These are phyloP conservation scores for Vitis amurensis DNA, from an alignment of 164 flowering plant genomes.

Conservation along the genomic window DNA sequence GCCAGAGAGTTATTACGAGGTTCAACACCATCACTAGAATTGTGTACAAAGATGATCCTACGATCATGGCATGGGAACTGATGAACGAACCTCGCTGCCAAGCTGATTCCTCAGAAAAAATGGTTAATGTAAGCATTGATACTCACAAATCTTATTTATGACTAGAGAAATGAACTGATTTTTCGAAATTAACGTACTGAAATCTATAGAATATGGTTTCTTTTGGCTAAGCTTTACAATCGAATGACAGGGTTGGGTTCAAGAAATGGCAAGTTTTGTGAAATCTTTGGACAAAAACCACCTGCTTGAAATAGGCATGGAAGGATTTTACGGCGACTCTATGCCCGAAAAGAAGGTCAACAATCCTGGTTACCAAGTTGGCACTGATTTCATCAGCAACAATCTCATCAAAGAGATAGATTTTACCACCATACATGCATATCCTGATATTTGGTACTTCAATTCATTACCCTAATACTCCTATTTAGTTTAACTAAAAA, in stretches of 20 bases:
- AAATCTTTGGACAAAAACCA: constrained; percentile 46
- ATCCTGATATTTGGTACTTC: constrained; percentile 41
- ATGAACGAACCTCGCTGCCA: constrained; percentile 59
- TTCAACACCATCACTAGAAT: constrained; percentile 34
- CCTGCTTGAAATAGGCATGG: constrained; percentile 42
- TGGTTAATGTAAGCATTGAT: constrained; percentile 23
- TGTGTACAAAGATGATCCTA: constrained; percentile 44
- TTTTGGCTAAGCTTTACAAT: too few species aligned
- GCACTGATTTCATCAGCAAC: constrained; percentile 48
- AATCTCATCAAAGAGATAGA: constrained; percentile 38
- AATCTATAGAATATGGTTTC: too few species aligned
- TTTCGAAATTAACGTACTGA: too few species aligned
- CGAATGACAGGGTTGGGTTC: constrained; percentile 36
- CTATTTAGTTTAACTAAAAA: too few species aligned
- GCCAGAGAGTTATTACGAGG: constrained; percentile 40
- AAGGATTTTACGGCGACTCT: constrained; percentile 55
- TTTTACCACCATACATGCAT: constrained; percentile 42
- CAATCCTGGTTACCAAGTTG: constrained; percentile 43
- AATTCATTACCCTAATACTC: too few species aligned
- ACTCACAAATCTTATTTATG: too few species aligned
- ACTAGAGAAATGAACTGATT: too few species aligned
- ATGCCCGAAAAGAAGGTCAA: constrained; percentile 31
- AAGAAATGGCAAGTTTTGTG: constrained; percentile 49
- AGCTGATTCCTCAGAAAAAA: constrained; percentile 40
- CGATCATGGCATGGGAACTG: constrained; percentile 57